phyloP scores from a whole-genome alignment of 2,329 filamentous ascomycete genomes.

The Ilyonectria robusta region DNA sequence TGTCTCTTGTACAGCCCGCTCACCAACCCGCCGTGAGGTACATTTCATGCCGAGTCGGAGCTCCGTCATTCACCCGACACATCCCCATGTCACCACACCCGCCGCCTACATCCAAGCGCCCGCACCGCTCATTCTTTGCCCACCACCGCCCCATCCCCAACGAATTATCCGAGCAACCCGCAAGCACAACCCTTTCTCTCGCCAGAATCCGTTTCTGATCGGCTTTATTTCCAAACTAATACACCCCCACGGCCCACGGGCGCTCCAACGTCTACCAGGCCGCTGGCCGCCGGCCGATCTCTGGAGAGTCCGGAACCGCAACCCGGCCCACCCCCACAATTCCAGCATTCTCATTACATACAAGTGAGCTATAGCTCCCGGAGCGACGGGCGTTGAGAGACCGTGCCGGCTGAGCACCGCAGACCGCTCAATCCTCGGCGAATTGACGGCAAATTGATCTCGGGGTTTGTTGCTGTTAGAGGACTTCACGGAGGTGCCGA shows the following conservation, averaged over 20 bases:
- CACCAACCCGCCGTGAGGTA: constrained; percentile 2
- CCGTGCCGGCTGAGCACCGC: background rate
- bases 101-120: constrained; percentile 14
- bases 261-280: constrained; percentile 4
- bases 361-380: background rate
- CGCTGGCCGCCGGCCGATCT: constrained; percentile 20
- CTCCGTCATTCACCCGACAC: constrained; percentile 13
- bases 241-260: constrained; percentile 20
- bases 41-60: background rate
- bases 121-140: constrained; percentile 12
- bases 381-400: background rate
- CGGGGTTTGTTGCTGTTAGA: background rate
- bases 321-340: constrained; percentile 23
- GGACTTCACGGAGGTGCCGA: background rate
- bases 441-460: background rate
- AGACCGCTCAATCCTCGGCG: constrained; percentile 1
- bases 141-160: background rate
- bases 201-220: background rate
- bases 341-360: constrained; percentile 19
- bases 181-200: background rate
- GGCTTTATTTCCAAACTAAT: constrained; percentile 11
- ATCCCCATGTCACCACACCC: background rate
- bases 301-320: constrained; percentile 7
- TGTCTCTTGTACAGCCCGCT: background rate
- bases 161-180: background rate